phyloP scores from a whole-genome alignment of 2,329 filamentous ascomycete species.

The Colletotrichum siamense region DNA sequence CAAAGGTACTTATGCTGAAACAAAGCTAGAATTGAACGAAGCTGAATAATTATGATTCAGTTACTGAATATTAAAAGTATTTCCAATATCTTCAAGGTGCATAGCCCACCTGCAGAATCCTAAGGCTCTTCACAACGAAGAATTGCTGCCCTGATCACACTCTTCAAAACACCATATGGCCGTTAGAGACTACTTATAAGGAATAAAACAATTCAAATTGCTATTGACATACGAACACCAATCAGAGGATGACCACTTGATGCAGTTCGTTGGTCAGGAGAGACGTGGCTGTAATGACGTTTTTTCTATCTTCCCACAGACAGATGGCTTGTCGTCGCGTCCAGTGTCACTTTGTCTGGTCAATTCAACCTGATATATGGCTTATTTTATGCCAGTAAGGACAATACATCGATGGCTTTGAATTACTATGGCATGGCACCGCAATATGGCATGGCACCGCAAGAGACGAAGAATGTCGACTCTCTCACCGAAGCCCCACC shows the following conservation, averaged over 20 bases:
- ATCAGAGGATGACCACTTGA: neutral
- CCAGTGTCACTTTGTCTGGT: neutral
- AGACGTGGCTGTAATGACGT: accelerated
- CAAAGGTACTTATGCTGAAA: too few species aligned
- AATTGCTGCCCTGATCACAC: neutral
- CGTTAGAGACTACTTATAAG: neutral
- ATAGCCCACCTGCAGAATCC: neutral
- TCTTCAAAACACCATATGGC: neutral
- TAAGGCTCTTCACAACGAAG: neutral
- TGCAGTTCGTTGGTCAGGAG: accelerated
- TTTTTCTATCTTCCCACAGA: accelerated
- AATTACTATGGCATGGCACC: too few species aligned
- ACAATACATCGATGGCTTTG: too few species aligned
- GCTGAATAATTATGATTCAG: neutral
- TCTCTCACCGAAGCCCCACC: neutral
- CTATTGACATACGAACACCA: accelerated
- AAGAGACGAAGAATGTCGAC: neutral
- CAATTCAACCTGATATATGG: neutral
- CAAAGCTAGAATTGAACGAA: too few species aligned
- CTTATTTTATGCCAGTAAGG: accelerated
- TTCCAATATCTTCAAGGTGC: neutral
- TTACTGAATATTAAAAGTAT: accelerated
- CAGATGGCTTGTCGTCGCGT: accelerated
- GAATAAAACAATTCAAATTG: accelerated
- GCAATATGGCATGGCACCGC: neutral